Evolutionary conservation across 768 basidiomycete species (phyloP), one percentile per base, ranked within the genome.

Genomic region (Cantharellus anzutake): DNA sequence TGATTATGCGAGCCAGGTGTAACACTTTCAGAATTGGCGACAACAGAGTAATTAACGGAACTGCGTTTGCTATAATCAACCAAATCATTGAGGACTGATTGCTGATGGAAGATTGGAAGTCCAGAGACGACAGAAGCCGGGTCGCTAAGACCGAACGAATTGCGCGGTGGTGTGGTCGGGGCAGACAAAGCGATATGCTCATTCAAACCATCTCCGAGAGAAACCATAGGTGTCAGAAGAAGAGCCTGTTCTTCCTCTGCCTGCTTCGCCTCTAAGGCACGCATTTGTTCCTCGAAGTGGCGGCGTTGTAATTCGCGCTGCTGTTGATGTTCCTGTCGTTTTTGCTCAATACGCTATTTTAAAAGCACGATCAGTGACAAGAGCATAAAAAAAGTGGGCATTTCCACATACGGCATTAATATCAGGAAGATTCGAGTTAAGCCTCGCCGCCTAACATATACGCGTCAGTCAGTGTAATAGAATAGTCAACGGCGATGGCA

Each of bases 211-310:
- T 56, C 38, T 11, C 53, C 29, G 50, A 29, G 38, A 4, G 38
- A 35, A 48, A 41, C 83, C 67, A 78, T 79, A 41, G 85, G 84
- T 65, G 89, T 77, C 64, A 71, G 78, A 66, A 92, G 80, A 42
- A 91, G 77, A 68, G 91, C 87, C 56, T 63, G 65, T 60, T 73
- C 72, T 64, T 74, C 73, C 64, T 86, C 83, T 7, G 81, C 82
- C 72, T 98, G 93, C 70, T 90, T 83, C 64, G 85, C 83, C 73
- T 97, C 92, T 64, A 98, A 78, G 59, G 78, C 82, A 59, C 85
- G 84, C 93, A 96, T 96, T 73, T 96, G 91, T 66, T 94, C 89
- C 72, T 98, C 93, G 70, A 97, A 98, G 66, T 88, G 72, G 71
- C 82, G 85, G 68, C 91, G 83, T 69, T 94, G 92, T 50, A 87